A percentile compares a stretch with the other conserved stretches of the same genome.
Evolutionary conservation across 148 eudicot genomes (phyloP).

Genomic region (Polygonum maritimum): DNA sequence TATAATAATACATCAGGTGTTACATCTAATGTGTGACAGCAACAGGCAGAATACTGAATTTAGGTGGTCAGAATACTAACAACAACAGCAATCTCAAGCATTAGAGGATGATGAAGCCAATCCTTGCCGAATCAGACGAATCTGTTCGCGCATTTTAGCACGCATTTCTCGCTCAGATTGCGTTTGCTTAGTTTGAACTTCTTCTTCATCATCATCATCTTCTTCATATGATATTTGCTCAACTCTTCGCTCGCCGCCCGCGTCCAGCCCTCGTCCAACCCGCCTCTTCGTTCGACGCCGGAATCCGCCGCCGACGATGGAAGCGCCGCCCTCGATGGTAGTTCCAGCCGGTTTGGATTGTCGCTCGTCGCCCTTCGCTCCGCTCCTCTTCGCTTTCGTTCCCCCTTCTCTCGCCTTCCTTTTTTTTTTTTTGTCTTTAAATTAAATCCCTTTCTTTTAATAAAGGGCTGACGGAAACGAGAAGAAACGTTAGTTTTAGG

Average conservation of each 20-base stretch:
- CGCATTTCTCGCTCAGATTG: neutral
- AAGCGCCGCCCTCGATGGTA: too few relatives aligned
- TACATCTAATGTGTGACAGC: neutral
- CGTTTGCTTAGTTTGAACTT: neutral
- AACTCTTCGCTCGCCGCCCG: neutral
- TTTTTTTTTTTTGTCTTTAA: too few relatives aligned
- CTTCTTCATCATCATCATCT: neutral
- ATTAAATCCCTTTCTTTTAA: too few relatives aligned
- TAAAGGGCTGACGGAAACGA: too few relatives aligned
- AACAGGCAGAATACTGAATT: neutral
- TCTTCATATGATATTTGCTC: neutral
- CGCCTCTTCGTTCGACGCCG: too few relatives aligned
- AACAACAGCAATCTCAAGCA: neutral
- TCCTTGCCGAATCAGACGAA: neutral
- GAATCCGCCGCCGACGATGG: too few relatives aligned
- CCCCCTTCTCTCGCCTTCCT: too few relatives aligned
- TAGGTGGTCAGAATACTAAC: neutral
- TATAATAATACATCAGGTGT: neutral
- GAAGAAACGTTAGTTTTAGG: too few relatives aligned
- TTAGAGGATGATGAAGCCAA: neutral
- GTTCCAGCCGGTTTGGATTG: too few relatives aligned
- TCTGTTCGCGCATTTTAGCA: neutral
- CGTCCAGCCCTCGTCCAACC: too few relatives aligned
- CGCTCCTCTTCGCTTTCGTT: too few relatives aligned
- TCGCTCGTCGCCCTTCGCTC: too few relatives aligned